Evolutionary conservation across 2,329 filamentous ascomycete species (phyloP), one percentile per base, ranked within the genome.

Genomic region (Metarhizium rileyi): DNA sequence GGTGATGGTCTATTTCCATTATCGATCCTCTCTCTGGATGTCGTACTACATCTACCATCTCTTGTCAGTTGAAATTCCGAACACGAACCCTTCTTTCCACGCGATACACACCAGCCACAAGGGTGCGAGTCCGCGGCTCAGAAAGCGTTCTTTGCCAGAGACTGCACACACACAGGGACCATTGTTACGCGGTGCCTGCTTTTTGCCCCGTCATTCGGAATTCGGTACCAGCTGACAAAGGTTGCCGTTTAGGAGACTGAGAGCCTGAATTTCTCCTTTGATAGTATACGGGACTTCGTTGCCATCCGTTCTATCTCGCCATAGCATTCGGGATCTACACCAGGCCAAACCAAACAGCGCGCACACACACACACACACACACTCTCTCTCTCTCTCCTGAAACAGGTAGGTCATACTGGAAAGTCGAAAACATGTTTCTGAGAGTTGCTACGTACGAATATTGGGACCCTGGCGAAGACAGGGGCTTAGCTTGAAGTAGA

Each of bases 61-160:
- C 41, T 44, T 28, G 16, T 28, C 49, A 46, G 23, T 47, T 45
- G 46, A 46, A 50, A 47, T 44, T 44, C 42, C 44, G 49, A 33
- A 47, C 40, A 50, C 49, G 49, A 50, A 40, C 46, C 44, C 44
- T 47, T 42, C 38, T 44, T 44, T 27, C 40, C 44, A 44, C 22
- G 43, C 49, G 28, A 50, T 44, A 50, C 44, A 38, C 30, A 30
- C 44, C 44, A 47, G 44, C 44, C 49, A 47, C 49, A 41, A 36
- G 14, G 38, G 28, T 28, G 44, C 35, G 22, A 18, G 45, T 44
- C 30, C 38, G 30, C 35, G 26, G 26, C 25, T 36, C 44, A 27
- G 25, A 50, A 16, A 28, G 35, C 44, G 35, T 38, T 44, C 23
- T 30, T 41, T 8, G 36, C 42, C 41, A n/a, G 20, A 40, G 26